Base-by-base conservation (phyloP, 2,329 filamentous ascomycete species). In the Ophiosphaerella korrae region DNA sequence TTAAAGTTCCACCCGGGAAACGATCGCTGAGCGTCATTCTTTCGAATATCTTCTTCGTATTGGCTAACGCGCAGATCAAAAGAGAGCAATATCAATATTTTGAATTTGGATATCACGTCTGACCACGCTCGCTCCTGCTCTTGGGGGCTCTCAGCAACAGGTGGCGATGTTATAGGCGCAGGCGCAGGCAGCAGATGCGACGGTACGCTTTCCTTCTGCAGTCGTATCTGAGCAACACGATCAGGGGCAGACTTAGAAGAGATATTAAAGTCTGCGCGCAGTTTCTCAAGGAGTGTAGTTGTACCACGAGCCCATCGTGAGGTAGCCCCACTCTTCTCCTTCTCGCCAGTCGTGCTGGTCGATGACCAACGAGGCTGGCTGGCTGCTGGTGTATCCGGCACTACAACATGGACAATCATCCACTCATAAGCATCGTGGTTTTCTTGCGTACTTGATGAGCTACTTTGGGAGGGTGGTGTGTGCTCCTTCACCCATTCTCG, bases 1-100 rank as follows among this genome's bases (percentile, higher is more conserved):
- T 94, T 97, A 70, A 99, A 99, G 68, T 99, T 99, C 94, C 94
- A 99, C 0, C 94, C 94, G 0, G 94, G 94, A 14, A 99, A 77
- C 31, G 81, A 87, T 40, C 93, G 84, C 71, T 97, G 92, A 0
- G 88, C 84, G 63, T 97, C 93, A 67, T 92, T 94, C 72, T 97
- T 94, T 56, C 90, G 89, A 61, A 99, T 96, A 62, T 99, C 94
- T 52, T 97, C 92, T 73, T 99, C 94, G 71, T 99, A 99, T 66
- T 97, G 93, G 16, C 84, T 86, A 1, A 99, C 94, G 7, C 94
- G 85, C 62, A 87, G 81, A 75, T 97, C 93, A 69, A 99, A 99
- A 1, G 92, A 96, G 5, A 85, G 84, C 23, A 99, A 77, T 44
- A 99, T 97, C 23, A 92, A 80, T 44, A 84, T 86, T 76, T 97